Evolutionary conservation across 2,329 filamentous ascomycete genomes (phyloP).

Genomic region (Pseudogymnoascus verrucosus): DNA sequence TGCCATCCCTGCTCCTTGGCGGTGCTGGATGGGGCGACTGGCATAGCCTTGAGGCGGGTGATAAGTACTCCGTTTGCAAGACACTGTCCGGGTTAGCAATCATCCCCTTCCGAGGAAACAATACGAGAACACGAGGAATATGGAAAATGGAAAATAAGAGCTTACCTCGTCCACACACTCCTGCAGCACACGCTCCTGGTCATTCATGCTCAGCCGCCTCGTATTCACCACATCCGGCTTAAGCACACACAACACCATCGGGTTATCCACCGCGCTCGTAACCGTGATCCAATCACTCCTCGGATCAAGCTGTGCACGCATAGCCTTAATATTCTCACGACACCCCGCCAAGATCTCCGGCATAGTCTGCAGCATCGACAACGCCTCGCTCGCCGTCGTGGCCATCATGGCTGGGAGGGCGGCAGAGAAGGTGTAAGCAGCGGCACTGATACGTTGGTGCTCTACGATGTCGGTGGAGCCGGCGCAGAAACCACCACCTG

Average conservation of each 20-base stretch:
- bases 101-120: not conserved
- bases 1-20: constrained; percentile 63
- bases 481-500: constrained; percentile 92
- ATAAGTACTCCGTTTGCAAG: constrained; percentile 85
- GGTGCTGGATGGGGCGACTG: constrained; percentile 53
- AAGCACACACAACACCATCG: constrained; percentile 72
- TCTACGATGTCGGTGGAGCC: constrained; percentile 86
- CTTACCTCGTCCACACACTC: constrained; percentile 94
- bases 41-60: constrained; percentile 73
- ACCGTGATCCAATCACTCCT: constrained; percentile 88
- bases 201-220: constrained; percentile 58
- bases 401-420: constrained; percentile 88
- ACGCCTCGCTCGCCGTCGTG: constrained; percentile 89
- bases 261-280: constrained; percentile 76
- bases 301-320: constrained; percentile 83
- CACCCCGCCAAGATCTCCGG: constrained; percentile 73
- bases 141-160: constrained; percentile 9
- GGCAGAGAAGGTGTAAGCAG: constrained; percentile 91
- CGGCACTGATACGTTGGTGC: constrained; percentile 88
- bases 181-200: constrained; percentile 78
- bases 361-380: constrained; percentile 76
- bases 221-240: constrained; percentile 74
- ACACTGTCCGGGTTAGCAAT: constrained; percentile 42
- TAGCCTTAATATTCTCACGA: constrained; percentile 76
- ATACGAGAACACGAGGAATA: not conserved